Base-by-base conservation (phyloP, 1,139 yeast genomes). In the Candida sp. region DNA sequence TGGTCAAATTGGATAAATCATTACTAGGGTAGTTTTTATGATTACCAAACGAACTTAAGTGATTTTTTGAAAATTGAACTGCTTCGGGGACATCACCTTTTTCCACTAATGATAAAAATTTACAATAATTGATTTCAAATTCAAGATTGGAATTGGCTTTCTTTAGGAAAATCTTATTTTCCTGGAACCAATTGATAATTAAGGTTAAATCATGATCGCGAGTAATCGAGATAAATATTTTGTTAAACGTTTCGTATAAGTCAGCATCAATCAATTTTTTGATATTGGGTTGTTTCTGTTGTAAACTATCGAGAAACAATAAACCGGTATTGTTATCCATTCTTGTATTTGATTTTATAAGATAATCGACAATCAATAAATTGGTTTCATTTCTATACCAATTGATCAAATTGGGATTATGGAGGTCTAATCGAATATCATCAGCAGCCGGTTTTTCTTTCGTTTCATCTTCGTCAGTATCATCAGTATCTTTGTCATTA, bases 71-170 rank as follows among this genome's bases (percentile, higher is more conserved):
- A 49, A 80, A 79, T 11, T 67, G 65, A 3, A 88, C 73, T 1
- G 97, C 96, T 29, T 76, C 80, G 9, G 65, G 58, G 8, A 77
- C 68, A 39, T 79, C 67, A 1, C 78, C 77, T 1, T 56, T 51
- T 43, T 84, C 82, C 6, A 85, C 75, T 33, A 78, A 66, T 42
- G 87, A 88, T 37, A 87, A 75, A 54, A 81, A 87, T 45, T 82
- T 81, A 60, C 91, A 95, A 50, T 86, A 79, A 50, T 87, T 76
- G 25, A 91, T 78, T 56, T 87, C 91, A 61, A 88, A 89, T 55
- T 87, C 95, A 39, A 89, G 63, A 45, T 76, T 72, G 38, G 78
- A 74, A 40, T 64, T 63, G 21, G 58, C 56, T 49, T 78, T 77
- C 56, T 78, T 79, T 51, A 90, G 66, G 38, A 74, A 73, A 35